Evolutionary conservation across 129 eudicot species (phyloP).

Genomic region (sunflower (Helianthus annuus)): HanXRQr2.0-SUNRISE NC_035440.2:29973887-29974386

Average conservation of each 20-base stretch:
- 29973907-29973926: too few relatives aligned
- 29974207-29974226: conserved; percentile 3
- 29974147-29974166: neutral
- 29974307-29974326: neutral
- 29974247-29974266: neutral
- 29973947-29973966: neutral
- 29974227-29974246: neutral
- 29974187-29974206: neutral
- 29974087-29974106: neutral
- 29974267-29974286: neutral
- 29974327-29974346: neutral
- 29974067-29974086: neutral
- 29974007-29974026: neutral
- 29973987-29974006: neutral
- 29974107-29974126: conserved; percentile 3
- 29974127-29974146: neutral
- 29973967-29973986: neutral
- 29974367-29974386: neutral
- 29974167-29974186: neutral
- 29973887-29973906: too few relatives aligned
- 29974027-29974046: neutral
- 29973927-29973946: neutral
- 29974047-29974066: neutral
- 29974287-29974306: neutral
- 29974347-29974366: neutral